These are phyloP conservation scores for Gilbertella persicaria DNA, from an alignment of 371 early-diverging fungal species.

Conservation along the genomic window DNA sequence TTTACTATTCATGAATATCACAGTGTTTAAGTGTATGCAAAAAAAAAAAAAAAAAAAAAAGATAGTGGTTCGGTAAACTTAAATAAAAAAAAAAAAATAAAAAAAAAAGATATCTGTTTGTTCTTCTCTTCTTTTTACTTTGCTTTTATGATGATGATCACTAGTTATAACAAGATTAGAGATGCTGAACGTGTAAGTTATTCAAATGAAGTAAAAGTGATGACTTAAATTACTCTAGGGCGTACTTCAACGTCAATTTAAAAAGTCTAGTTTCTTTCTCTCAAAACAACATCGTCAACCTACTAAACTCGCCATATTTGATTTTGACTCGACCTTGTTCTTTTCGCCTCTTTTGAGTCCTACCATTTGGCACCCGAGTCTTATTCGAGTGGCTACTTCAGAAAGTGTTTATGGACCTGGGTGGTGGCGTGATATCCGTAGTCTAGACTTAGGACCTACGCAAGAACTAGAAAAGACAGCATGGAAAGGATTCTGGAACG, in stretches of 20 bases:
- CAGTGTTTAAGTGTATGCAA: conserved; percentile 42
- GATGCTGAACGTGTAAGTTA: conserved; percentile 9
- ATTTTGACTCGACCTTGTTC: conserved; percentile 91
- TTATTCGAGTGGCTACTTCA: conserved; percentile 54
- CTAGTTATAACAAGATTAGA: conserved; percentile 5
- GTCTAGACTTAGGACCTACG: conserved; percentile 29
- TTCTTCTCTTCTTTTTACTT: conserved; percentile 6
- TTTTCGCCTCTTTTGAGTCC: conserved; percentile 81
- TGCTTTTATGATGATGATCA: conserved; percentile 7
- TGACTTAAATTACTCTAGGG: conserved; percentile 6
- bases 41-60: conserved; percentile 1
- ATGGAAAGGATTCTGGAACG: conserved; percentile 48
- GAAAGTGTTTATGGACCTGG: conserved; percentile 61
- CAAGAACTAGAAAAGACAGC: conserved; percentile 20
- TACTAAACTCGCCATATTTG: conserved; percentile 59
- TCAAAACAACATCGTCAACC: conserved; percentile 9
- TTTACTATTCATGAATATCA: conserved; percentile 63
- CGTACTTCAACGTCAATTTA: conserved; percentile 20
- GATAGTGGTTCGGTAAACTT: not conserved
- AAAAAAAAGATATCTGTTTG: too few species aligned
- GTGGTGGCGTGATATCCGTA: conserved; percentile 73
- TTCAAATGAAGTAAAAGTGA: not conserved
- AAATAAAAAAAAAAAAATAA: not conserved
- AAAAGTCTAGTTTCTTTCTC: conserved; percentile 14
- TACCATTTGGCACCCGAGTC: conserved; percentile 66